A percentile compares a stretch with the other conserved stretches of the same genome.
Evolutionary conservation across 1,284 basidiomycete genomes (phyloP).

Genomic region (Ustilago hordei): DNA sequence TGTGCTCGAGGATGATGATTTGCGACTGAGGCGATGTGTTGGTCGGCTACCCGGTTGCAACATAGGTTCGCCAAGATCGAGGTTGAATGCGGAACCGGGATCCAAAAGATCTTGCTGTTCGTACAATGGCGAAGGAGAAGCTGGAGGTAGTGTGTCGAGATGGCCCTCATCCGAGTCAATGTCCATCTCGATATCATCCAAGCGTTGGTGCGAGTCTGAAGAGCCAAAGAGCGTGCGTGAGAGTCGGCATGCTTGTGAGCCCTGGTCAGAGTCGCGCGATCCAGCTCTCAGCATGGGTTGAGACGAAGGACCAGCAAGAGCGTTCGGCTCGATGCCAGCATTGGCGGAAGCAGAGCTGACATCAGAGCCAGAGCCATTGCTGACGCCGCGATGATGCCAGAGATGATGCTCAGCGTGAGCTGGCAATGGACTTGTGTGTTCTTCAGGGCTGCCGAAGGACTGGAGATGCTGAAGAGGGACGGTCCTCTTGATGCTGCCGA

Average conservation of each 20-base stretch:
- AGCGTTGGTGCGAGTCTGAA: slow-evolving; percentile 26
- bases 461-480: slow-evolving; percentile 34
- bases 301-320: slow-evolving; percentile 38
- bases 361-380: slow-evolving; percentile 44
- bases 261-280: slow-evolving; percentile 22
- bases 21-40: slow-evolving; percentile 33
- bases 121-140: slow-evolving; percentile 52
- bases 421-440: not conserved
- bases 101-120: slow-evolving; percentile 35
- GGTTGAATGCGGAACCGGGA: slow-evolving; percentile 15
- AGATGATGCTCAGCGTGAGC: slow-evolving; percentile 8
- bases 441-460: slow-evolving; percentile 21
- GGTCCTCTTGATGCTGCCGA: slow-evolving; percentile 38
- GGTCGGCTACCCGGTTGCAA: slow-evolving; percentile 47
- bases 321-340: slow-evolving; percentile 32
- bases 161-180: slow-evolving; percentile 49
- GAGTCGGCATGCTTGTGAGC: slow-evolving; percentile 16
- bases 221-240: slow-evolving; percentile 35
- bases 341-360: slow-evolving; percentile 38
- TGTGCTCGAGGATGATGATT: slow-evolving; percentile 30
- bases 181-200: slow-evolving; percentile 47
- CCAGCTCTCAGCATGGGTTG: slow-evolving; percentile 37
- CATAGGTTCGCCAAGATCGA: slow-evolving; percentile 35
- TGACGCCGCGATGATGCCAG: slow-evolving; percentile 43
- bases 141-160: slow-evolving; percentile 33